Evolutionary conservation across 306 rosid species (phyloP), one percentile per base, ranked within the genome.

Genomic region (Parietaria judaica): DNA sequence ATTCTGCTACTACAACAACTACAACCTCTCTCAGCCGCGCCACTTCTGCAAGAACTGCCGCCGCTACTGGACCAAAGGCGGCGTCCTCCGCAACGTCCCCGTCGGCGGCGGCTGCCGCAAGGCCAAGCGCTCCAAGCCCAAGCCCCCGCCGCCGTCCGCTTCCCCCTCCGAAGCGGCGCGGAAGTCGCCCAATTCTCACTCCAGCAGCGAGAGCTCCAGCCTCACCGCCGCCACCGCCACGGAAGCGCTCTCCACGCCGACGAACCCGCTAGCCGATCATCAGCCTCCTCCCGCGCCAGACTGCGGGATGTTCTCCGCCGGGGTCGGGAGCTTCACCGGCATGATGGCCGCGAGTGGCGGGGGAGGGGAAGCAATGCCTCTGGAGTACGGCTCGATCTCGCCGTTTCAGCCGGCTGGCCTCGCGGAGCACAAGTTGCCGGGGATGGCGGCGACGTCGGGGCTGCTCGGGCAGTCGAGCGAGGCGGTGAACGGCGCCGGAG

Each of bases 21-120:
- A 92, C 78, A 88, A 92, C 74, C 94, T 92, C 75, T 92, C 98
- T 3, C 98, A 92, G 86, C 96, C 98, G 0, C 98, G 98, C 60
- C 90, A 92, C 77, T 92, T 92, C 82, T 92, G 98, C 77, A 92
- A 92, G 78, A 76, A 72, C 81, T 92, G 98, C 76, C 96, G 98
- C 6, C 84, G 98, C 3, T 92, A 92, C 81, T 92, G 98, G 98
- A 92, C 98, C 49, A 88, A 84, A 63, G 98, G 98, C 31, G 98
- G 98, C 38, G 96, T 92, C 71, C 98, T 92, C 66, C 96, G 98
- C 35, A 92, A 88, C 90, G 98, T 92, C 52, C 98, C 98, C 7
- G 84, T 92, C 72, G 98, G 98, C 7, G 98, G 98, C 0, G 98
- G 96, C 1, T 88, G 90, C 70, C 91, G 98, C 7, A 92, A 92